Evolutionary conservation across 1,139 yeast genomes (phyloP), one percentile per base, ranked within the genome.

Genomic region (Protomyces arabidopsidicola): DNA sequence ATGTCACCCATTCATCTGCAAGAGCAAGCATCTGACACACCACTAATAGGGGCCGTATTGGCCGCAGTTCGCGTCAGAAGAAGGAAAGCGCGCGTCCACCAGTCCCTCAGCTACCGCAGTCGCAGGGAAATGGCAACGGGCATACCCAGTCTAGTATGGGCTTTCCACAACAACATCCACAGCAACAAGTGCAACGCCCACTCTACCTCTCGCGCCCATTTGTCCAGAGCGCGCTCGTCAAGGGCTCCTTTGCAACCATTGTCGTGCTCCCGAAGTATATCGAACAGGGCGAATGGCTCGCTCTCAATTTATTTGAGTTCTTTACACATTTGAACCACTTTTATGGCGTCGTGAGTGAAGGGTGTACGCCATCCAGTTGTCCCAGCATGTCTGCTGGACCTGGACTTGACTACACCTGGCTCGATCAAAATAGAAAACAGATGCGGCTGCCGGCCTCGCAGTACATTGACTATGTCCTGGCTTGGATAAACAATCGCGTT

Each of bases 171-270:
- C 36, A 27, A 24, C 53, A 53, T 20, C 20, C 35, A 3, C 54
- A 53, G 38, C 36, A 35, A 22, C 38, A 45, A n/a, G 54, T 35
- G 20, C 31, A 34, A 20, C 55, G 60, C 14, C 60, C 64, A 20
- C 35, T 87, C 57, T 93, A 90, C 72, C 75, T 93, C 71, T 87
- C 95, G 73, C 97, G 91, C 70, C 98, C 98, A 14, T 95, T 88
- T 75, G 95, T 91, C 4, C 86, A 91, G 67, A 89, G 97, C 0
- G 96, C 98, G 0, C 79, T 93, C 55, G 98, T 95, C 39, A 93
- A 93, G 72, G 99, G 99, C n/a, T 88, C 96, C 0, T 95, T 90
- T 78, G 90, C 88, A 71, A 91, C 98, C 0, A 93, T 93, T 68
- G 98, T 93, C 1, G 96, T 89, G 73, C 80, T 90, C 36, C 98